A percentile compares a stretch with the other conserved stretches of the same genome.
Evolutionary conservation across 306 rosid species (phyloP).

Genomic region (Spatholobus suberectus): DNA sequence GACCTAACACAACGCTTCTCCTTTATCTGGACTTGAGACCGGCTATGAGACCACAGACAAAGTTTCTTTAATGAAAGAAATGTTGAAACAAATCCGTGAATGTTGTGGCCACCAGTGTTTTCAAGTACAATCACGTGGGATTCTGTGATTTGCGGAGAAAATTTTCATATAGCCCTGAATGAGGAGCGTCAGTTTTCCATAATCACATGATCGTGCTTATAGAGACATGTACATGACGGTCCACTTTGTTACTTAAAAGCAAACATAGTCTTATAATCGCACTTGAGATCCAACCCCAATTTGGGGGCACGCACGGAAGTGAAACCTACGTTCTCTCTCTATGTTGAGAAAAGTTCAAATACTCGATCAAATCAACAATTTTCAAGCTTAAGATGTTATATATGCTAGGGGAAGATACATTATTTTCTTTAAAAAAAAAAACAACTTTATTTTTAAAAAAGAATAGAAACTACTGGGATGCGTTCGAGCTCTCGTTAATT

Average conservation of each 20-base stretch:
- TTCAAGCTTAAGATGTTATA: neutral
- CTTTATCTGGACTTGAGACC: too few species aligned
- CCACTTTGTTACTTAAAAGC: constrained; percentile 79
- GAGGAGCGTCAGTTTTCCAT: constrained; percentile 46
- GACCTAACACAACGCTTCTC: too few species aligned
- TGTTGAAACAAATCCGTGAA: constrained; percentile 5
- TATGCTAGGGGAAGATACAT: neutral
- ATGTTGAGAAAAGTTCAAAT: neutral
- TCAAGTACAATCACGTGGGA: constrained; percentile 45
- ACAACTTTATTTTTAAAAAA: too few species aligned
- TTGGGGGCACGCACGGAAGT: constrained; percentile 64
- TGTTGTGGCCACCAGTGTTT: constrained; percentile 21
- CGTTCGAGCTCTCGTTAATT: neutral
- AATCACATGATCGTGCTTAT: constrained; percentile 79
- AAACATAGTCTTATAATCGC: constrained; percentile 63
- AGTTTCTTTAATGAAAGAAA: neutral
- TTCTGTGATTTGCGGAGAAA: constrained; percentile 45
- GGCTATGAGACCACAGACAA: too few species aligned
- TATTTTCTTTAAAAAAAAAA: neutral
- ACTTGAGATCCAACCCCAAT: constrained; percentile 78
- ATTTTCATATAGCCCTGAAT: constrained; percentile 18
- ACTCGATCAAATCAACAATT: constrained; percentile 9
- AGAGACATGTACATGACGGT: constrained; percentile 72
- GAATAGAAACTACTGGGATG: neutral
- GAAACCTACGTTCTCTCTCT: constrained; percentile 40